phyloP scores from a whole-genome alignment of 2,329 filamentous ascomycete species.

The Fusarium clavum region DNA sequence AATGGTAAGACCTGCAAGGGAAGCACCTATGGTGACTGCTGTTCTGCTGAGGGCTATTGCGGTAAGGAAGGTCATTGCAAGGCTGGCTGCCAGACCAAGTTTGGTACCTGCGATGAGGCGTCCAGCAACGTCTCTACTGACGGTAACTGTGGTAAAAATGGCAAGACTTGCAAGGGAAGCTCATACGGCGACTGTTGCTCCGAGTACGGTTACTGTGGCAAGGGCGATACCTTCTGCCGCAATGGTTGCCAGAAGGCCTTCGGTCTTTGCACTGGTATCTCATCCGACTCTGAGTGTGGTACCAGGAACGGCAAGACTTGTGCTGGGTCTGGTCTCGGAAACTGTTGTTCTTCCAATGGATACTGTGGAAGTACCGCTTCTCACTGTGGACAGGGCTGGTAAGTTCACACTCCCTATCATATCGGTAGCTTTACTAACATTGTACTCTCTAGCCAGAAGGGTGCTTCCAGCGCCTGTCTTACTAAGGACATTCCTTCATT shows the following conservation, averaged over 20 bases:
- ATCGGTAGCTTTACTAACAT: background rate
- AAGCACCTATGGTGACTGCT: slow-evolving; percentile 3
- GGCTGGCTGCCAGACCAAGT: background rate
- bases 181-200: slow-evolving; percentile 9
- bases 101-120: background rate
- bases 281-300: background rate
- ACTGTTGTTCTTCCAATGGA: slow-evolving; percentile 11
- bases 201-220: slow-evolving; percentile 7
- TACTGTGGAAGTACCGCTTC: slow-evolving; percentile 11
- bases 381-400: slow-evolving; percentile 21
- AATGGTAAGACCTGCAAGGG: slow-evolving; percentile 22
- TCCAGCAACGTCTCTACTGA: slow-evolving; percentile 9
- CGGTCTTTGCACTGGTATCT: slow-evolving; percentile 6
- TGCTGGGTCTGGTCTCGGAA: slow-evolving; percentile 11
- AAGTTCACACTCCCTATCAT: background rate
- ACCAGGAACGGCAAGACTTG: slow-evolving; percentile 16
- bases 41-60: slow-evolving; percentile 3
- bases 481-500: slow-evolving; percentile 2
- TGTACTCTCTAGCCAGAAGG: background rate
- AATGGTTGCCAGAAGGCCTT: slow-evolving; percentile 1
- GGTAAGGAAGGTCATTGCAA: slow-evolving; percentile 3
- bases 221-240: background rate
- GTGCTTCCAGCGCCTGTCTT: background rate
- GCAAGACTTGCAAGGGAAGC: slow-evolving; percentile 20
- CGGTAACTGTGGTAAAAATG: slow-evolving; percentile 15